Conservation (phyloP, 2,329 filamentous ascomycete genomes). For the Cladophialophora carrionii region DNA sequence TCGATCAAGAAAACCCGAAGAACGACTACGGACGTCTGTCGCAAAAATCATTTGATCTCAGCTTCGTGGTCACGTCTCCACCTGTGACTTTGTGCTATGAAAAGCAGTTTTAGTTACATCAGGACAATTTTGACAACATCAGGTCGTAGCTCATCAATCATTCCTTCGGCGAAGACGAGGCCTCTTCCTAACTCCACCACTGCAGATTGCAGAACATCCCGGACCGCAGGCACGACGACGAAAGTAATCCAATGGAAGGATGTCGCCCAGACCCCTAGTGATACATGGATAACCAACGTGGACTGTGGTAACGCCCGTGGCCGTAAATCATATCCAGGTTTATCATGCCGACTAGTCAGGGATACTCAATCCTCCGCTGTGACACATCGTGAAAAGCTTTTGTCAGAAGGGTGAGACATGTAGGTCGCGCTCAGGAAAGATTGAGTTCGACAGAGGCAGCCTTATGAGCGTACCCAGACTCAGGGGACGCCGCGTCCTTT, state of each 20-base stretch:
- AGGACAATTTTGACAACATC: not conserved
- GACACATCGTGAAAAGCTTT: not conserved
- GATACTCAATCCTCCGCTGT: not conserved
- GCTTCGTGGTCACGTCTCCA: not conserved
- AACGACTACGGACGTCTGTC: not conserved
- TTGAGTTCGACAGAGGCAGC: slow-evolving; percentile 28
- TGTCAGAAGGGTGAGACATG: not conserved
- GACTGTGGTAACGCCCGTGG: not conserved
- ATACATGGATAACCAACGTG: slow-evolving; percentile 8
- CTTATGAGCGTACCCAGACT: slow-evolving; percentile 39
- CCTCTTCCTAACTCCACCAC: not conserved
- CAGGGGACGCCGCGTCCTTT: slow-evolving; percentile 34
- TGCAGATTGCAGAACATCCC: slow-evolving; percentile 5
- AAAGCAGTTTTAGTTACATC: slow-evolving; percentile 4
- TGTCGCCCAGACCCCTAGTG: not conserved
- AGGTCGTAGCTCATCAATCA: slow-evolving; percentile 18
- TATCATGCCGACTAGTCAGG: slow-evolving; percentile 2
- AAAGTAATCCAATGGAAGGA: slow-evolving; percentile 15
- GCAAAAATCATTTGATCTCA: not conserved
- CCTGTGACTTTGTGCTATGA: not conserved
- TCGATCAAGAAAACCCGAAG: not conserved
- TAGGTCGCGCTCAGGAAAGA: slow-evolving; percentile 11
- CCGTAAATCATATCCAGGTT: slow-evolving; percentile 13
- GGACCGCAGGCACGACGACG: not conserved
- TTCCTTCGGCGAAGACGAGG: not conserved